Base-by-base conservation (phyloP, 169 alveolate genomes). In the Pseudocohnilembus persalinus region DNA sequence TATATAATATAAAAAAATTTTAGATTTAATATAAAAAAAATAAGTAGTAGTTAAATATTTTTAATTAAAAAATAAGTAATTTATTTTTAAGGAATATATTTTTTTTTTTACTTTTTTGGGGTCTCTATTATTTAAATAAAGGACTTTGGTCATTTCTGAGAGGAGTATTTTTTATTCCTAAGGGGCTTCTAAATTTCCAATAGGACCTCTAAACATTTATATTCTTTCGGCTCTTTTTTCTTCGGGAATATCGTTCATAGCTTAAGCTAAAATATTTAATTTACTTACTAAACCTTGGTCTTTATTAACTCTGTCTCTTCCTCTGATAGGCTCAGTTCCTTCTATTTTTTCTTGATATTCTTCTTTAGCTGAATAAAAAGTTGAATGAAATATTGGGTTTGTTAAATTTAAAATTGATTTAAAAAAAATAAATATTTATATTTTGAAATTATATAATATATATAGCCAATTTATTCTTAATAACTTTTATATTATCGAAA, bases 131-230 rank as follows among this genome's bases (percentile, higher is more conserved):
- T 92, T 92, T 63, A 92, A 76, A 77, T 74, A 81, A 31, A 92
- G 83, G 0, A 92, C 82, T 82, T 90, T 92, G 32, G 91, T 88
- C 77, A 90, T 34, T 77, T 92, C 96, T n/a, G 87, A 91, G 1
- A 88, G 88, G n/a, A 92, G 83, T 27, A 92, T 92, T 79, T 93
- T 80, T 28, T 91, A 74, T 68, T 88, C 94, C 77, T 86, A 68
- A 31, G 93, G 93, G 0, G 76, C 83, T 29, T 81, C 83, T 34
- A 33, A 29, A 20, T 64, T 29, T 20, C 76, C 73, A 25, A 79
- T 72, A 29, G n/a, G 64, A 15, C 84, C 84, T 35, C 31, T 33
- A 79, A 79, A 79, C 64, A 29, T 24, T 34, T 68, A 84, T 15
- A 92, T 90, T 75, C 93, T 74, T 27, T 91, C 76, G 31, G 83